Evolutionary conservation across 306 rosid genomes (phyloP), one percentile per base, ranked within the genome.

Genomic region (Acmispon strigosus): DNA sequence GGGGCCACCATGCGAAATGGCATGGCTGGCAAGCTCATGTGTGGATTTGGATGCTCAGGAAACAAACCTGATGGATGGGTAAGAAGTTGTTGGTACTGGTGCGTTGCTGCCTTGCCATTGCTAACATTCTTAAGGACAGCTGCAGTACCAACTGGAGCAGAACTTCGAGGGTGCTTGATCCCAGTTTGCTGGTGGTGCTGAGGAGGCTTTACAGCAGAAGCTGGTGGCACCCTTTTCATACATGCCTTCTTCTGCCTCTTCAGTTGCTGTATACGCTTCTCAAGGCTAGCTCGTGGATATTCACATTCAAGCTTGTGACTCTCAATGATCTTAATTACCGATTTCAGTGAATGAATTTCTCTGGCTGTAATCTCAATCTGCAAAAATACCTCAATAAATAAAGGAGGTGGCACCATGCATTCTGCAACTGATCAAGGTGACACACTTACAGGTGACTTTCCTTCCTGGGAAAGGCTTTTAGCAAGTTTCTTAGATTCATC

Each of bases 351-450:
- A 74, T 81, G 80, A 24, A 82, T 63, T 86, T 92, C 96, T 80
- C 84, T 88, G 50, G 88, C 73, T 6, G 63, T 65, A 68, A 79
- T 81, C 81, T 86, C 96, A 69, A 66, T 77, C 98, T 90, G 87
- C 80, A 81, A 41, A 62, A 80, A 22, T 57, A 72, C 14, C 62
- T 48, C 6, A 57, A 67, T 72, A 62, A 81, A 66, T 71, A 76
- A 37, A 70, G 69, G 56, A 70, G 68, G 44, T n/a, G 48, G 67
- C 42, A 72, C 16, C n/a, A 50, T 62, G 15, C 11, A 65, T 36
- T 48, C 10, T 39, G 59, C 42, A 50, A 72, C 37, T 64, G 76
- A 65, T 39, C 51, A 76, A 55, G 62, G 64, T 17, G 22, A 52
- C 74, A 63, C 27, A 79, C 74, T 76, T 88, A 92, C 98, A 79